Evolutionary conservation across 2,329 filamentous ascomycete species (phyloP).

Genomic region (Neoscytalidium dimidiatum): DNA sequence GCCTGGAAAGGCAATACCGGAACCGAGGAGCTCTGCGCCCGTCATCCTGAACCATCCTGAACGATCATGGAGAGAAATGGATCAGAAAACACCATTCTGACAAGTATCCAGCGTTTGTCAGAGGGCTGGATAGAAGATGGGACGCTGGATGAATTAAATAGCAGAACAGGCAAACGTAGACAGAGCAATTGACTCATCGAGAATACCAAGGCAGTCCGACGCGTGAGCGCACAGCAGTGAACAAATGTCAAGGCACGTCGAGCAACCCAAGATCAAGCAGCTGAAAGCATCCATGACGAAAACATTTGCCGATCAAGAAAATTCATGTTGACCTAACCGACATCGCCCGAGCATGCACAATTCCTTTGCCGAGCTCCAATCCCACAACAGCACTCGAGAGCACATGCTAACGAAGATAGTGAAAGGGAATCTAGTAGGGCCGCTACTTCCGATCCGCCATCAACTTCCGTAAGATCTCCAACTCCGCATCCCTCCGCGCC

Average conservation of each 20-base stretch:
- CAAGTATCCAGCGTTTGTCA: too few relatives aligned
- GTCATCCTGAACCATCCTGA: background rate
- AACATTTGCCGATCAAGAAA: conserved; percentile 1
- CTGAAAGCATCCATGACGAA: conserved; percentile 8
- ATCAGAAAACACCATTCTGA: background rate
- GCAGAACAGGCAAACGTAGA: background rate
- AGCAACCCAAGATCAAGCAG: background rate
- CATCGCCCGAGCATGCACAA: conserved; percentile 10
- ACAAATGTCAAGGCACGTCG: background rate
- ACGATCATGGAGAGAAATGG: background rate
- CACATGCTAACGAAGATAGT: background rate
- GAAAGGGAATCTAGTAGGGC: background rate
- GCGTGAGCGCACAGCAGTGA: background rate
- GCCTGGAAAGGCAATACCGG: background rate
- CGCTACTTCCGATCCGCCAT: conserved; percentile 21
- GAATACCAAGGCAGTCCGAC: background rate
- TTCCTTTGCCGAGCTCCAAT: background rate
- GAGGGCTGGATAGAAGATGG: background rate
- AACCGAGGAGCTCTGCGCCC: background rate
- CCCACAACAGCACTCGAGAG: background rate
- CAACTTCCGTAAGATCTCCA: conserved; percentile 58
- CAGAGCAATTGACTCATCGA: background rate
- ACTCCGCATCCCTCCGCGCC: conserved; percentile 66
- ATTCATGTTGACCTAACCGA: conserved; percentile 13
- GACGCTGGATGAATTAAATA: background rate